These are phyloP conservation scores for Mycosarcoma maydis DNA, from an alignment of 1,284 basidiomycete genomes.

Conservation along the genomic window DNA sequence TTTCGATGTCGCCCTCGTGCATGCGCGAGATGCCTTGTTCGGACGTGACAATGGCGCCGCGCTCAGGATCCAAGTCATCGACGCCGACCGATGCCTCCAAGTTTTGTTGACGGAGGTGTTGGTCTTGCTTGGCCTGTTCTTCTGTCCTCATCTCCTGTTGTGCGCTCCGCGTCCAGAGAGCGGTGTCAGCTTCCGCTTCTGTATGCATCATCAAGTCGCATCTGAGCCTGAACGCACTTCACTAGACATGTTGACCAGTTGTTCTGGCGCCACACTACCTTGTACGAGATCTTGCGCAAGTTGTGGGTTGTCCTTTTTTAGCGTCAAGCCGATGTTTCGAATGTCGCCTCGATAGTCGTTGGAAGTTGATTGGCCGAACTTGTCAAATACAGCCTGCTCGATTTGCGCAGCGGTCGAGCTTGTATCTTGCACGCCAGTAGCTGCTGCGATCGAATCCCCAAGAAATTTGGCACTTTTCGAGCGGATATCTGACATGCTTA, in stretches of 20 bases:
- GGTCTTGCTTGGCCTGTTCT: conserved; percentile 29
- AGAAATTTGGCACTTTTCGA: conserved; percentile 34
- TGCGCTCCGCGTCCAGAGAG: neutral
- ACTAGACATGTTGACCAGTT: conserved; percentile 29
- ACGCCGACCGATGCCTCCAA: conserved; percentile 33
- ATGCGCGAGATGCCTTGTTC: conserved; percentile 29
- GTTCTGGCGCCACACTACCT: conserved; percentile 6
- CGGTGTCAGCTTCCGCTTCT: neutral
- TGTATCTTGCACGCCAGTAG: conserved; percentile 19
- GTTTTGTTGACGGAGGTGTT: conserved; percentile 33
- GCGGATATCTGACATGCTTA: conserved; percentile 36
- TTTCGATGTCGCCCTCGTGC: conserved; percentile 28
- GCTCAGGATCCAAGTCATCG: conserved; percentile 30
- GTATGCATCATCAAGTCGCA: neutral
- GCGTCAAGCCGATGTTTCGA: conserved; percentile 33
- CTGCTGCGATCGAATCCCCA: conserved; percentile 28
- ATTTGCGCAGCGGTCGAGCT: conserved; percentile 19
- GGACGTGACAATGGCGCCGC: conserved; percentile 8
- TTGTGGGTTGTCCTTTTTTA: conserved; percentile 45
- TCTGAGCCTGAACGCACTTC: conserved; percentile 13
- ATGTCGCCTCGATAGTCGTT: conserved; percentile 43
- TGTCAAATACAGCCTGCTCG: conserved; percentile 33
- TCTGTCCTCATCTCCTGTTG: conserved; percentile 36
- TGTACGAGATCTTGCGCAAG: conserved; percentile 22
- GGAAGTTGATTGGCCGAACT: conserved; percentile 26